Evolutionary conservation across 2,329 filamentous ascomycete genomes (phyloP).

Genomic region (Graphilbum sp.): DNA sequence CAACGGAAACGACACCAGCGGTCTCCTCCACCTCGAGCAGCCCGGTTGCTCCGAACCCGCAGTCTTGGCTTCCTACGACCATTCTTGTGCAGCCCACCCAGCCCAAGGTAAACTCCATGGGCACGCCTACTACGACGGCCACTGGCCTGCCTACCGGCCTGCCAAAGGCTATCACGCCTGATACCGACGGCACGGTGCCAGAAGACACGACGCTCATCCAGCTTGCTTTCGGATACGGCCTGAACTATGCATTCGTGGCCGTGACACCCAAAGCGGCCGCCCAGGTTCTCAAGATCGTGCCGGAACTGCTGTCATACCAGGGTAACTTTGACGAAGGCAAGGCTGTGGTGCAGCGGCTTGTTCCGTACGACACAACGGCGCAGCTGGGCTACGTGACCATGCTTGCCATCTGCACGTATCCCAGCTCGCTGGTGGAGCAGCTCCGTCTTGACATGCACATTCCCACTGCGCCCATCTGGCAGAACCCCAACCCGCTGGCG

Average conservation of each 20-base stretch:
- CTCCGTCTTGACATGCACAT: constrained; percentile 55
- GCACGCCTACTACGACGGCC: constrained; percentile 23
- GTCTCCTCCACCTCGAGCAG: not conserved
- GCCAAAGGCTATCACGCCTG: constrained; percentile 61
- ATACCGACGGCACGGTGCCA: constrained; percentile 36
- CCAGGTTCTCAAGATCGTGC: constrained; percentile 73
- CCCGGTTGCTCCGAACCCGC: not conserved
- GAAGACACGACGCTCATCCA: constrained; percentile 58
- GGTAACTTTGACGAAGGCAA: constrained; percentile 32
- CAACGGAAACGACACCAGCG: no score
- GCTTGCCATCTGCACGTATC: constrained; percentile 52
- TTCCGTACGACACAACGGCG: constrained; percentile 57
- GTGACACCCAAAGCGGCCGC: constrained; percentile 53
- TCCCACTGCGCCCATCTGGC: constrained; percentile 59
- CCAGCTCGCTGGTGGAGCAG: constrained; percentile 48
- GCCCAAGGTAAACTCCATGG: constrained; percentile 20
- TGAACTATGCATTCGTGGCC: constrained; percentile 77
- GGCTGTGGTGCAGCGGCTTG: constrained; percentile 54
- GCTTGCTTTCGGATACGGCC: constrained; percentile 63
- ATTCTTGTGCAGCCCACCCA: constrained; percentile 38
- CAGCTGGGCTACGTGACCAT: constrained; percentile 69
- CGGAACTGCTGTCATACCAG: constrained; percentile 51
- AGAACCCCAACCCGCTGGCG: constrained; percentile 48
- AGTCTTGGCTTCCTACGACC: constrained; percentile 38
- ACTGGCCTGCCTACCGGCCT: constrained; percentile 47